Evolutionary conservation across 2,329 filamentous ascomycete genomes (phyloP), one percentile per base, ranked within the genome.

Genomic region (Purpureocillium lavendulum): DNA sequence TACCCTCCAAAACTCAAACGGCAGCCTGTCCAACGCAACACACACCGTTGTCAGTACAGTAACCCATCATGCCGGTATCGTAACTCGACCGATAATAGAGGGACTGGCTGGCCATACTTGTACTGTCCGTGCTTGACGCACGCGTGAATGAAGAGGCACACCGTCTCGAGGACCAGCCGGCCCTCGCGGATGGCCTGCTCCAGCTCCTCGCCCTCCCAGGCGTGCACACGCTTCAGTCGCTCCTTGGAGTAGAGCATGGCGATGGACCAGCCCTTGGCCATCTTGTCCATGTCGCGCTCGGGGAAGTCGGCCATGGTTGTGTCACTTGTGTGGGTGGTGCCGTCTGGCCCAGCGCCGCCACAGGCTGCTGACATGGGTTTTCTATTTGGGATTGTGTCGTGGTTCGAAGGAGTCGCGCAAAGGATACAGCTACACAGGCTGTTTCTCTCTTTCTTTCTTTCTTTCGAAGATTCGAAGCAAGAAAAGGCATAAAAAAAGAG

Each of bases 81-180:
- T 10, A 26, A 26, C 6, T 26, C 5, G 10, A 26, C 6, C 21
- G 21, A 10, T 26, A 26, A 10, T 6, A 10, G 21, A 5, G 10
- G 21, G 6, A 26, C 6, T 10, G 21, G 21, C 10, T 10, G 21
- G 6, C 18, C 54, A 30, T 46, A 65, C 62, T 51, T 53, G 47
- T 57, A 65, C 35, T 65, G 61, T 8, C 56, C 59, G 7, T 46
- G 51, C 48, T 58, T 65, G 36, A 65, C 45, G 32, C 60, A 62
- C 17, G 59, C 54, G 39, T 65, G 61, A 17, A 65, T 51, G 38
- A 65, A 65, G n/a, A 65, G 42, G 33, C 62, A 65, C 12, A 61
- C 50, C 7, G 61, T 65, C 49, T 65, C 62, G 28, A 65, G 48
- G 11, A 64, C 53, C 16, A 65, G 41, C 9, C 46, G 49, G 4